Evolutionary conservation across 2,329 filamentous ascomycete genomes (phyloP).

Genomic region (Escovopsis weberi): DNA sequence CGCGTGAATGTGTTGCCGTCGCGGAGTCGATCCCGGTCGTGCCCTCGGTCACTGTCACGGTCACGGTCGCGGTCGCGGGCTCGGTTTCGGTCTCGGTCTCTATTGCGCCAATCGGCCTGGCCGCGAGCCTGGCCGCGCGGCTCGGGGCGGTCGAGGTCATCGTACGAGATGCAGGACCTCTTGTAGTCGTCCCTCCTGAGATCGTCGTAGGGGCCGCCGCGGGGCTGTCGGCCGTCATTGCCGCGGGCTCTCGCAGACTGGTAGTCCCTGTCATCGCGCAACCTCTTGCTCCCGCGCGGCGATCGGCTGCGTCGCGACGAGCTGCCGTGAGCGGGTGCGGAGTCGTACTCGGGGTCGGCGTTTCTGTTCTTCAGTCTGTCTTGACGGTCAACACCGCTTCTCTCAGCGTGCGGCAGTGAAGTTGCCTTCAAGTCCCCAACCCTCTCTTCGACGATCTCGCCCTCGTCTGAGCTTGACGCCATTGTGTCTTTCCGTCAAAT

Average conservation of each 20-base stretch:
- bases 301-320: slow-evolving; percentile 38
- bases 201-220: slow-evolving; percentile 48
- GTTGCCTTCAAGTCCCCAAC: slow-evolving; percentile 63
- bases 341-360: slow-evolving; percentile 41
- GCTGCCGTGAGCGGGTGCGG: slow-evolving; percentile 27
- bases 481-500: slow-evolving; percentile 10
- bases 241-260: slow-evolving; percentile 33
- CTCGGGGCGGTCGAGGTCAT: slow-evolving; percentile 39
- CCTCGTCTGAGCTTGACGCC: slow-evolving; percentile 61
- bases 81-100: slow-evolving; percentile 21
- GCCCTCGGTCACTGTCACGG: slow-evolving; percentile 14
- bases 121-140: slow-evolving; percentile 24
- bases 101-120: slow-evolving; percentile 37
- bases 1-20: slow-evolving; percentile 40
- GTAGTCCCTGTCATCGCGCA: slow-evolving; percentile 46
- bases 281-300: slow-evolving; percentile 53
- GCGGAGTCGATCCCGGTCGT: slow-evolving; percentile 27
- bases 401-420: slow-evolving; percentile 62
- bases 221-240: slow-evolving; percentile 44
- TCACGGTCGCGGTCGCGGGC: slow-evolving; percentile 30
- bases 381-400: slow-evolving; percentile 82
- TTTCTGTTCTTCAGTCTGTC: slow-evolving; percentile 60
- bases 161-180: slow-evolving; percentile 35
- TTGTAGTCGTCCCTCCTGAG: slow-evolving; percentile 31
- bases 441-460: slow-evolving; percentile 68